Evolutionary conservation across 1,284 basidiomycete species (phyloP).

Genomic region (Ceratobasidium sp.): DNA sequence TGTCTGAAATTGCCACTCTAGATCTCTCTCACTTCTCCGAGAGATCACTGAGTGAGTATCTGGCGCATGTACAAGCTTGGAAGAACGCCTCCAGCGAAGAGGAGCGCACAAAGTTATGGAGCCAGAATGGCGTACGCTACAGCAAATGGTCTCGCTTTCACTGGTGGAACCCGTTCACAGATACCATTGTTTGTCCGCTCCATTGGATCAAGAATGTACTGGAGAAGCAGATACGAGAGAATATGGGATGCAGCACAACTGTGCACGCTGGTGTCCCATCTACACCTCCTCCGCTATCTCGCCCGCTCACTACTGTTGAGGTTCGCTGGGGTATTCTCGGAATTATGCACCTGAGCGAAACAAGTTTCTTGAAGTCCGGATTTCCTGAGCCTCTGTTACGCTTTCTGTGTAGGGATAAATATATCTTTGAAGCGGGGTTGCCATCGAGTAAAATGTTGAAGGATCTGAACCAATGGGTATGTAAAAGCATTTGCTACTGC

Average conservation of each 20-base stretch:
- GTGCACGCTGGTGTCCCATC: not conserved
- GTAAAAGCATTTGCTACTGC: not conserved
- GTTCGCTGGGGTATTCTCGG: not conserved
- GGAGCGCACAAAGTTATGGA: not conserved
- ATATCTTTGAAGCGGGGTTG: not conserved
- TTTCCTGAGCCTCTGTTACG: not conserved
- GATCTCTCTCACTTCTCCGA: not conserved
- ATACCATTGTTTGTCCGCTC: not conserved
- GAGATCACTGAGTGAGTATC: not conserved
- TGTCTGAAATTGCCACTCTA: not conserved
- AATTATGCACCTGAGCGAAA: not conserved
- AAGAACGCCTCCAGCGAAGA: not conserved
- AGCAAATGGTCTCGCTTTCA: not conserved
- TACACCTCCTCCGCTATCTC: not conserved
- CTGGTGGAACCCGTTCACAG: not conserved
- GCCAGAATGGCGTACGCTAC: not conserved
- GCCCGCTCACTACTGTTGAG: not conserved
- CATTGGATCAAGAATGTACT: constrained; percentile 16
- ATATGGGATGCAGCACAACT: constrained; percentile 1
- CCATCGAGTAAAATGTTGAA: not conserved
- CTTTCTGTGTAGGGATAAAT: not conserved
- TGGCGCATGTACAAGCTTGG: not conserved
- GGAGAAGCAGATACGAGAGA: constrained; percentile 13
- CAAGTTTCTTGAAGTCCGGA: not conserved
- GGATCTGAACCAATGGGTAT: not conserved